Conservation (phyloP, 73 alveolate genomes). For the Stentor roeselii region DNA sequence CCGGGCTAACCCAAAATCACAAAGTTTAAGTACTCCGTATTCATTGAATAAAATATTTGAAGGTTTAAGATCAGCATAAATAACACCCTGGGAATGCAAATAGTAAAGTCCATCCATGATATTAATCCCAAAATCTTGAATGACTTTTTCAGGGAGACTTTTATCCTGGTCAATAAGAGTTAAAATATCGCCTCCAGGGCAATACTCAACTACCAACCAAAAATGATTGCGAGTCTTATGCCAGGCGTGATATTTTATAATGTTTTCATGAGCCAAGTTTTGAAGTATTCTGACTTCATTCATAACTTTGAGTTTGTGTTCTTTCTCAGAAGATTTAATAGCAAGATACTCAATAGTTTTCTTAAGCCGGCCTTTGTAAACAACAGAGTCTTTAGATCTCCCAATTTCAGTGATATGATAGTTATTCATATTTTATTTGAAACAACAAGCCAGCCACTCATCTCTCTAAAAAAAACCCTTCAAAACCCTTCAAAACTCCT, state of each 20-base stretch:
- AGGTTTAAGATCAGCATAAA: slow-evolving; percentile 96
- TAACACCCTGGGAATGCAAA: slow-evolving; percentile 86
- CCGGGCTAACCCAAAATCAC: slow-evolving; percentile 94
- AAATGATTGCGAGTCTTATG: slow-evolving; percentile 91
- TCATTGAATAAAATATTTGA: slow-evolving; percentile 94
- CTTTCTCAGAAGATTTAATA: slow-evolving; percentile 79
- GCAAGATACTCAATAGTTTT: slow-evolving; percentile 86
- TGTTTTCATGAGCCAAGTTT: slow-evolving; percentile 46
- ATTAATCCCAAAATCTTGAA: background rate
- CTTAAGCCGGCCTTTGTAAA: slow-evolving; percentile 86
- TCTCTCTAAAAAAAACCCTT: no score
- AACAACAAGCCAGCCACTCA: no score
- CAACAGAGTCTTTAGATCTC: slow-evolving; percentile 80
- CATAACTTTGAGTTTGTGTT: slow-evolving; percentile 62
- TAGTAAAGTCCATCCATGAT: slow-evolving; percentile 23
- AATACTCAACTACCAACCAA: slow-evolving; percentile 91
- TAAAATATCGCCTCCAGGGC: slow-evolving; percentile 92
- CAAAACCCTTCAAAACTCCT: no score
- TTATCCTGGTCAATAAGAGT: slow-evolving; percentile 78
- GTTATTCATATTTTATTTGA: slow-evolving; percentile 70
- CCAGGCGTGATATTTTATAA: slow-evolving; percentile 73
- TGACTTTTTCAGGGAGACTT: slow-evolving; percentile 56
- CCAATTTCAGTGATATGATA: slow-evolving; percentile 86
- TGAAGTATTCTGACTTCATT: slow-evolving; percentile 28
- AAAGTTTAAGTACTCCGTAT: slow-evolving; percentile 85